Evolutionary conservation across 768 basidiomycete species (phyloP), one percentile per base, ranked within the genome.

Genomic region (Lentinula aciculospora): DNA sequence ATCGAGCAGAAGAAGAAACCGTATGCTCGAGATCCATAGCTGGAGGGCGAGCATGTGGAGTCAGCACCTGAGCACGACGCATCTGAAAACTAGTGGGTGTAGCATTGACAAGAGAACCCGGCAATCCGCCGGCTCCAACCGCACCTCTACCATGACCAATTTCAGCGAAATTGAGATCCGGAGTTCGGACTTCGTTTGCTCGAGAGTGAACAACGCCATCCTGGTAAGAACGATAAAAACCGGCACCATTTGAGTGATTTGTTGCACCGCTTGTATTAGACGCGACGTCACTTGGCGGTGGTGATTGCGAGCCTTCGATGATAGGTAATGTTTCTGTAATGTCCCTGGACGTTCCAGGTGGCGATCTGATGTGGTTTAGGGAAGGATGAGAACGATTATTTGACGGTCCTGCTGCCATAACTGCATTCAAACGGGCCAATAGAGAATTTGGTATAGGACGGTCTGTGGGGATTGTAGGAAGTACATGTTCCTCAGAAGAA

Each of bases 111-210:
- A 21, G 10, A 39, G 51, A n/a, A 13, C 21, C 36, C 12, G 51
- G 21, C 9, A 19, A 13, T 25, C 1, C n/a, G 23, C 31, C 49
- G 19, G 4, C 49, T 51, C 36, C 51, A 17, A 71, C 66, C 19
- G 78, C 71, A 4, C 86, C 86, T 28, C 85, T 78, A 3, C 86
- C 87, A 65, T 89, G 88, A 2, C 86, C 88, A 59, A 89, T 85
- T 66, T 92, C 89, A 4, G 88, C 86, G 60, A 79, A 89, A 62
- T 86, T 78, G 51, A 88, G 76, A 63, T 90, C 89, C 23, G 87
- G 88, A 15, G 87, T 90, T 66, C 84, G 69, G 17, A 81, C 78
- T 42, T 86, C 85, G 59, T 77, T 76, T 62, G 74, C 74, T 53
- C 74, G 68, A 39, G 76, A 72, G 0, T 76, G 71, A n/a, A 72